These are phyloP conservation scores for Exophiala oligosperma DNA, from an alignment of 2,329 filamentous ascomycete genomes.

Conservation along the genomic window DNA sequence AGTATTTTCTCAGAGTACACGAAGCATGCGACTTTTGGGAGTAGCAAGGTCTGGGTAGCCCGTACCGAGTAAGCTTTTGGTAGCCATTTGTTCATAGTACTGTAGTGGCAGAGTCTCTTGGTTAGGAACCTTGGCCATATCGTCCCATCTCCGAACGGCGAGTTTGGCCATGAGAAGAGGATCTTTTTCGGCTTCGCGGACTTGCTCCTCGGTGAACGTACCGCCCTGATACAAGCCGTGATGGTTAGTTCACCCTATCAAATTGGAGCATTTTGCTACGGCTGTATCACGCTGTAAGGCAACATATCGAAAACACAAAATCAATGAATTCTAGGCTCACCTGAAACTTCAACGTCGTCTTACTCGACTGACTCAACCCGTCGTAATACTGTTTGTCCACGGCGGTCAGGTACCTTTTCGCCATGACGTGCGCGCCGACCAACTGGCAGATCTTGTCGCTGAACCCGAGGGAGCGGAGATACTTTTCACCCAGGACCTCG, in stretches of 20 bases:
- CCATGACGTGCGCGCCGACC: constrained; percentile 36
- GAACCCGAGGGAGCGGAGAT: constrained; percentile 33
- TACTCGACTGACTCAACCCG: constrained; percentile 33
- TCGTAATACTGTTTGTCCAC: constrained; percentile 33
- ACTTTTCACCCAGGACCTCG: constrained; percentile 33
- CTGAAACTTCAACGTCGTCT: constrained; percentile 32
- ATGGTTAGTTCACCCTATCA: background rate
- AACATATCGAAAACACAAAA: no score
- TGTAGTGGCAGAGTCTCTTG: constrained; percentile 27
- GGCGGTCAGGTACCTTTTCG: constrained; percentile 34
- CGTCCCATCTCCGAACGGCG: constrained; percentile 33
- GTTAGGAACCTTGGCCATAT: constrained; percentile 31
- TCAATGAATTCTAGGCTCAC: constrained; percentile 14
- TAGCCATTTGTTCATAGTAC: constrained; percentile 30
- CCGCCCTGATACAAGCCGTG: constrained; percentile 26
- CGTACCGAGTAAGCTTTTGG: constrained; percentile 23
- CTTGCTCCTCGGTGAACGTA: constrained; percentile 26
- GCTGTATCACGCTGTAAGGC: no score
- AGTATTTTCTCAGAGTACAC: no score
- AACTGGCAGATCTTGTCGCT: constrained; percentile 33
- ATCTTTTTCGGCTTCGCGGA: constrained; percentile 30
- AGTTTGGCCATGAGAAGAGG: constrained; percentile 32
- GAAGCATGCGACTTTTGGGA: no score
- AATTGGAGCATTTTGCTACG: background rate
- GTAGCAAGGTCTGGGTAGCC: no score